phyloP scores from a whole-genome alignment of 148 eudicot species.

The Persicaria tinctoria region DNA sequence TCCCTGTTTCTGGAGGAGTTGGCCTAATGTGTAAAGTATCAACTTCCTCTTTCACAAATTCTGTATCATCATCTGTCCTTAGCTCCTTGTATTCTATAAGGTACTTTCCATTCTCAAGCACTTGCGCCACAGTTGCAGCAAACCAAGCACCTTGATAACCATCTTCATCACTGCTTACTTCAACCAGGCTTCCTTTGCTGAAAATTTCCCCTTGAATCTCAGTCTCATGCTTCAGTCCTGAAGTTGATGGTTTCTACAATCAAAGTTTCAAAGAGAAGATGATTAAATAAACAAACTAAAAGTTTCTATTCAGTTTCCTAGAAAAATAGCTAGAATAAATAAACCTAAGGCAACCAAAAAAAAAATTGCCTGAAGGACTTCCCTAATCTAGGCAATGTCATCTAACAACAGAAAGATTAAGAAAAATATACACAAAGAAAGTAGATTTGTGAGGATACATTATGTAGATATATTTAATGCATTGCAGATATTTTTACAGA shows the following conservation, averaged over 20 bases:
- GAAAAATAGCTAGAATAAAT: background rate
- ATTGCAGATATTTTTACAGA: background rate
- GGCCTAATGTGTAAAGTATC: slow-evolving; percentile 65
- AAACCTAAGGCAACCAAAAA: too few species aligned
- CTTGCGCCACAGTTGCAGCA: slow-evolving; percentile 49
- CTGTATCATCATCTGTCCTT: slow-evolving; percentile 56
- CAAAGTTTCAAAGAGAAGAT: background rate
- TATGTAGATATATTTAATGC: background rate
- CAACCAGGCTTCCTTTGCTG: slow-evolving; percentile 44
- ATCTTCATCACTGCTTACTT: slow-evolving; percentile 81
- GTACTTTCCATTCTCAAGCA: slow-evolving; percentile 31
- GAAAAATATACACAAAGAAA: background rate
- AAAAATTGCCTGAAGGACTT: background rate
- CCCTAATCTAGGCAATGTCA: background rate
- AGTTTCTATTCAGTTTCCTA: background rate
- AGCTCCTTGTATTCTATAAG: slow-evolving; percentile 54
- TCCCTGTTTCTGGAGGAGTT: slow-evolving; percentile 41
- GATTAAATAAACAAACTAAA: background rate
- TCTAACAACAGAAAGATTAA: background rate
- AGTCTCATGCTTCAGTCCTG: background rate
- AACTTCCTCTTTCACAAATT: slow-evolving; percentile 56
- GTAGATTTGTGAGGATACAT: background rate
- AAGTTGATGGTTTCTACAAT: background rate
- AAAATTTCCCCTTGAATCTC: slow-evolving; percentile 21
- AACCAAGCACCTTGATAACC: slow-evolving; percentile 94